Conservation (phyloP, 306 rosid genomes). For the Psophocarpus tetragonolobus region DNA sequence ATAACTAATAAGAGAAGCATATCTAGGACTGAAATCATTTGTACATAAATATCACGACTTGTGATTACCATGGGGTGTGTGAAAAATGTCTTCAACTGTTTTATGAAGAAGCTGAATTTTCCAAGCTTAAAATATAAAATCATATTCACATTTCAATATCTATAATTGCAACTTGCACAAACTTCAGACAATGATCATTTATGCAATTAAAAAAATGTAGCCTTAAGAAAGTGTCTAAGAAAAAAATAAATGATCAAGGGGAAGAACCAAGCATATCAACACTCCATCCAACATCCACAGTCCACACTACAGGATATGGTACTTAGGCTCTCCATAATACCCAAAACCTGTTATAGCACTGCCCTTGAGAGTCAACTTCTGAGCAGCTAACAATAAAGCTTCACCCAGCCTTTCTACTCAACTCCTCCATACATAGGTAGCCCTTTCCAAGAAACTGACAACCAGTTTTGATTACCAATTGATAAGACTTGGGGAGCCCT, state of each 20-base stretch:
- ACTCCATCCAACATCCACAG: no score
- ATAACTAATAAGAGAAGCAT: neutral
- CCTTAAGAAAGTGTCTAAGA: neutral
- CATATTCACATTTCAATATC: conserved; percentile 1
- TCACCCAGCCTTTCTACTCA: no score
- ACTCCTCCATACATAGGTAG: no score
- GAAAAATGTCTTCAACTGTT: neutral
- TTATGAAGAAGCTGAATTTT: conserved; percentile 22
- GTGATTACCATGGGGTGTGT: conserved; percentile 10
- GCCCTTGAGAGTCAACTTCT: no score
- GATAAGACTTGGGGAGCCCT: no score
- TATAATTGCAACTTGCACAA: neutral
- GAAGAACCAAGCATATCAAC: no score
- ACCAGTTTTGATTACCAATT: no score
- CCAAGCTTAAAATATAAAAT: neutral
- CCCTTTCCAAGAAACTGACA: no score
- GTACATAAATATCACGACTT: conserved; percentile 8
- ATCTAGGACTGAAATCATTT: neutral
- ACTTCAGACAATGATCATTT: conserved; percentile 5
- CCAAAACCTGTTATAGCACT: no score
- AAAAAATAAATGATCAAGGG: neutral
- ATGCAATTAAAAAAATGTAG: neutral
- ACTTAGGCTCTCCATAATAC: no score
- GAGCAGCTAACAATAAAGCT: no score
- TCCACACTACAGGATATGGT: no score